Evolutionary conservation across 2,329 filamentous ascomycete species (phyloP), one percentile per base, ranked within the genome.

Genomic region (Paecilomyces fulvus): DNA sequence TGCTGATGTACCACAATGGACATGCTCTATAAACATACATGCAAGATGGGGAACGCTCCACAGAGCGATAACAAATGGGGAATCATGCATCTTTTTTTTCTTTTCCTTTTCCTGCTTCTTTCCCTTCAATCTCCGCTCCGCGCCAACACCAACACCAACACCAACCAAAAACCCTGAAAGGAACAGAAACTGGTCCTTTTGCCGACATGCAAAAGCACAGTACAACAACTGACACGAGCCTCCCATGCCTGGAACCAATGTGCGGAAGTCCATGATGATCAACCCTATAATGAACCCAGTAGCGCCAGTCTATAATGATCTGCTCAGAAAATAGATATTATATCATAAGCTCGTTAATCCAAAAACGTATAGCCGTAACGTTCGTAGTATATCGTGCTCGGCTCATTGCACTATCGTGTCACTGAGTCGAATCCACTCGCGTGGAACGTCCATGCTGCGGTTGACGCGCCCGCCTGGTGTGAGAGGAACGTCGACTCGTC

Each of bases 391-490:
- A 33, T 58, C 51, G 43, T 52, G 53, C 53, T 33, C 54, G 7
- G 43, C 51, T 59, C 43, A 66, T 53, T 63, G 59, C 25, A 60
- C 55, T 7, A 62, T 59, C 20, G 66, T 65, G 51, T 73, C 67
- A 2, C 70, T 67, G 23, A 73, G 58, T 33, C 69, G 70, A 6
- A 81, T 68, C 82, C 81, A 83, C 58, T 79, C 79, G 59, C 83
- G 70, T 56, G 77, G 75, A 59, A 84, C 80, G 67, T 87, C 84
- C 81, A 87, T 83, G 67, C 82, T 85, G 62, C 84, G 75, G 63
- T 84, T 81, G 30, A 85, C 76, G 53, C 83, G 74, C 21, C 81
- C 81, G 21, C 84, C 84, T 2, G 84, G 84, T 0, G 83, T 87
- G 17, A 87, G 73, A 20, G 84, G 83, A 10, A 85, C 76, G 61